Evolutionary conservation across 441 rosid genomes (phyloP).

Genomic region (Theobroma grandiflorum): DNA sequence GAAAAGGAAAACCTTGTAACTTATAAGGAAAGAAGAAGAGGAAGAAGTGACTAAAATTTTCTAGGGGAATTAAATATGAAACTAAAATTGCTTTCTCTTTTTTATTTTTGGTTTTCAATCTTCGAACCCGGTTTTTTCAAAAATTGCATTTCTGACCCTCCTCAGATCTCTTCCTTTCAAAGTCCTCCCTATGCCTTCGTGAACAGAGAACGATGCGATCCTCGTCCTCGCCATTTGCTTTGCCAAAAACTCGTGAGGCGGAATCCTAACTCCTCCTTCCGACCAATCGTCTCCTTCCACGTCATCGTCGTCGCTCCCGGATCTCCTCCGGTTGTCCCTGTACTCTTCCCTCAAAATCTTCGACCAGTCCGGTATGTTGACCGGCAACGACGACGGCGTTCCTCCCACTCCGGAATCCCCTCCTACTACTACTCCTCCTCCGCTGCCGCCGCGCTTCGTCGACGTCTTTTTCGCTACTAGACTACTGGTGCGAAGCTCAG

Average conservation of each 20-base stretch:
- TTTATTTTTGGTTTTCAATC: conserved; percentile 44
- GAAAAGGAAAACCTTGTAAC: background rate
- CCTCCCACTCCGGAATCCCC: conserved; percentile 36
- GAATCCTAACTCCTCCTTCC: conserved; percentile 53
- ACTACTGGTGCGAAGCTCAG: conserved; percentile 49
- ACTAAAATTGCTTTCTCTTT: conserved; percentile 4
- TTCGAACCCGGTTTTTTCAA: conserved; percentile 70
- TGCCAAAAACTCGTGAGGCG: conserved; percentile 75
- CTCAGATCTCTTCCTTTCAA: conserved; percentile 74
- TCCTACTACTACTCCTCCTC: conserved; percentile 24
- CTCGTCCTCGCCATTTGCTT: conserved; percentile 61
- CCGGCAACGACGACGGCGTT: conserved; percentile 69
- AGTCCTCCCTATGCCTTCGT: conserved; percentile 75
- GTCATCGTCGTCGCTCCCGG: conserved; percentile 45
- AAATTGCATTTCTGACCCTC: conserved; percentile 75
- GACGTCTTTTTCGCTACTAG: conserved; percentile 45
- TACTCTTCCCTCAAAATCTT: conserved; percentile 83
- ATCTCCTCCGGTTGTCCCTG: conserved; percentile 51
- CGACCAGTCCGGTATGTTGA: conserved; percentile 95
- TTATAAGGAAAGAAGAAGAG: background rate
- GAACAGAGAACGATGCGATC: conserved; percentile 68
- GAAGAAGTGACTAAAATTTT: background rate
- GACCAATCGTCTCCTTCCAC: conserved; percentile 54
- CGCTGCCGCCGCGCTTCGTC: conserved; percentile 30
- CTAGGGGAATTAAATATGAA: background rate